phyloP scores from a whole-genome alignment of 257 asterid species.

The Pogostemon cablin region DNA sequence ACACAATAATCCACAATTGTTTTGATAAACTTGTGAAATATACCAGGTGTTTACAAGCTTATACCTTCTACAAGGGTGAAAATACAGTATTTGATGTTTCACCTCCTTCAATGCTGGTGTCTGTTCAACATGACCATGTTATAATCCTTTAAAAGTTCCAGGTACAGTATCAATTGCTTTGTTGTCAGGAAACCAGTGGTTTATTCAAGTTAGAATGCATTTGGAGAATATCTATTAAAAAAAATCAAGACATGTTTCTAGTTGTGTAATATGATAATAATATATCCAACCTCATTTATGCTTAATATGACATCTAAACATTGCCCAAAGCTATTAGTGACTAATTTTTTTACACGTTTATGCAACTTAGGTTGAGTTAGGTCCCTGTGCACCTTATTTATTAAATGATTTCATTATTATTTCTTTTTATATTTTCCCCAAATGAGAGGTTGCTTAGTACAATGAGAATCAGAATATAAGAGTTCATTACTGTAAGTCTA shows the following conservation, averaged over 20 bases:
- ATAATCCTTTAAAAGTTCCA: conserved; percentile 73
- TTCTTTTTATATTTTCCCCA: not conserved
- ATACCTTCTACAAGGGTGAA: conserved; percentile 98
- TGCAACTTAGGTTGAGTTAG: not conserved
- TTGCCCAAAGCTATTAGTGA: conserved; percentile 14
- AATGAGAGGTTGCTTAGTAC: not conserved
- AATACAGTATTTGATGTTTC: conserved; percentile 95
- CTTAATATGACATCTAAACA: not conserved
- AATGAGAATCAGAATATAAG: not conserved
- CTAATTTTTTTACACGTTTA: not conserved
- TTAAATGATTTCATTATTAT: not conserved
- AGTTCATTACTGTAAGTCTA: not conserved
- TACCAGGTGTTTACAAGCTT: conserved; percentile 81
- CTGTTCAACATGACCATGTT: conserved; percentile 81
- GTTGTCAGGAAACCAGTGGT: conserved; percentile 17
- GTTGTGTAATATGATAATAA: conserved; percentile 8
- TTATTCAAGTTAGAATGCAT: conserved; percentile 29
- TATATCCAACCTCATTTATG: not conserved
- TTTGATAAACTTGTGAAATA: conserved; percentile 29
- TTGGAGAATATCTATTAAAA: not conserved
- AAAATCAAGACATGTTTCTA: conserved; percentile 10
- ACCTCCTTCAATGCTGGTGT: conserved; percentile 75
- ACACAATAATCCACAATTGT: conserved; percentile 17
- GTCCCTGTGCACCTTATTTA: not conserved
- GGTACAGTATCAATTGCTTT: conserved; percentile 50